phyloP scores from a whole-genome alignment of 164 flowering plant genomes.

The Aristolochia fimbriata region DNA sequence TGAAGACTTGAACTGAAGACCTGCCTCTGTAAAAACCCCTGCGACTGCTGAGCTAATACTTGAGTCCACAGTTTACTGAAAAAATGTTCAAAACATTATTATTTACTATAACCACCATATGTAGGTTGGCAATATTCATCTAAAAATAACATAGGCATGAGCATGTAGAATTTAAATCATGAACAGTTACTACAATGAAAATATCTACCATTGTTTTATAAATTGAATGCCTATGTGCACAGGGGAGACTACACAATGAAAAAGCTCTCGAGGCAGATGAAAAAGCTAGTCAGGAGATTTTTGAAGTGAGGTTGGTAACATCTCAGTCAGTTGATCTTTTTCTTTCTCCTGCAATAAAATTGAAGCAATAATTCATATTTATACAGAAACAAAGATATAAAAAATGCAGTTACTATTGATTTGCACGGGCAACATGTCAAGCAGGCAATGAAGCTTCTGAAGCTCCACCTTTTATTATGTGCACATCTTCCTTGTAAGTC shows the following conservation, averaged over 20 bases:
- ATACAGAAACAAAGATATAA: constrained; percentile 67
- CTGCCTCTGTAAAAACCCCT: no score
- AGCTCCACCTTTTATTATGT: constrained; percentile 57
- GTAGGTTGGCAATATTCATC: no score
- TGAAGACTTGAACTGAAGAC: no score
- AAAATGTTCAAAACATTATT: no score
- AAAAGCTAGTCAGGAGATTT: constrained; percentile 78
- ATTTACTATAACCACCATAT: no score
- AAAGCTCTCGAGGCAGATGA: constrained; percentile 68
- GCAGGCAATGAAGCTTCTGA: constrained; percentile 69
- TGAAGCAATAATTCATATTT: neutral
- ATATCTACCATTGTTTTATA: neutral
- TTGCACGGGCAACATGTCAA: constrained; percentile 94
- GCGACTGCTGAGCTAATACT: no score
- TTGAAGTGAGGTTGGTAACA: constrained; percentile 53
- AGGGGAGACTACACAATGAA: constrained; percentile 47
- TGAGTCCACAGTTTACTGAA: neutral
- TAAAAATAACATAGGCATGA: no score
- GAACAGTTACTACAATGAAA: neutral
- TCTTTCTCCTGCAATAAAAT: neutral
- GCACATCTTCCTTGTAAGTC: constrained; percentile 66
- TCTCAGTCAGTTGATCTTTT: neutral
- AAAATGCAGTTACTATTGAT: constrained; percentile 82
- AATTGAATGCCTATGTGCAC: constrained; percentile 1
- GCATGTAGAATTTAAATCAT: no score